Evolutionary conservation across 306 rosid species (phyloP).

Genomic region (Lupinus albus): DNA sequence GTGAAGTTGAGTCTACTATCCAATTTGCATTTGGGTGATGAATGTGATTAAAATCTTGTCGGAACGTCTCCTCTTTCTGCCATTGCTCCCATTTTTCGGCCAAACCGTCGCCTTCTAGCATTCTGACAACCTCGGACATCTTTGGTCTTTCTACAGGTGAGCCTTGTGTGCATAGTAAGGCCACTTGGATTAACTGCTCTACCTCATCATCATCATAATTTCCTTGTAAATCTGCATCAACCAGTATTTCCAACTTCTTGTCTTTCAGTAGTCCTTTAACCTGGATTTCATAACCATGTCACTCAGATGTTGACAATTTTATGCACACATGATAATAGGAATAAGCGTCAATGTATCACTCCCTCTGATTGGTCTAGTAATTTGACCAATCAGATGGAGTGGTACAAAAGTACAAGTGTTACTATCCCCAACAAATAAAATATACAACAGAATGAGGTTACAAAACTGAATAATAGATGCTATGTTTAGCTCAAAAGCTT

Average conservation of each 20-base stretch:
- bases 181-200: slow-evolving; percentile 85
- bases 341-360: too few relatives aligned
- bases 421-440: neutral
- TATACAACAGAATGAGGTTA: slow-evolving; percentile 3
- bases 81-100: slow-evolving; percentile 92
- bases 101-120: slow-evolving; percentile 96
- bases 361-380: too few relatives aligned
- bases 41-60: slow-evolving; percentile 54
- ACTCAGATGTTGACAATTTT: slow-evolving; percentile 9
- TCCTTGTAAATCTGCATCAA: slow-evolving; percentile 73
- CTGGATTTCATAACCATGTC: slow-evolving; percentile 47
- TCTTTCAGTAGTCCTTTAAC: slow-evolving; percentile 84
- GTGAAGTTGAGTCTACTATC: slow-evolving; percentile 78
- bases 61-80: slow-evolving; percentile 80
- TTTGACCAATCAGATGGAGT: too few relatives aligned
- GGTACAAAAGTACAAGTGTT: too few relatives aligned
- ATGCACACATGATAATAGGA: slow-evolving; percentile 3
- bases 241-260: slow-evolving; percentile 71
- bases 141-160: slow-evolving; percentile 81
- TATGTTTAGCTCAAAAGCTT: neutral
- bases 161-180: slow-evolving; percentile 84
- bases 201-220: slow-evolving; percentile 62
- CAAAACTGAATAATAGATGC: slow-evolving; percentile 2
- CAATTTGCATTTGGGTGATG: slow-evolving; percentile 59
- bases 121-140: slow-evolving; percentile 92